Conservation (phyloP, 75 land plant genomes). For the Gnetum montanum region DNA sequence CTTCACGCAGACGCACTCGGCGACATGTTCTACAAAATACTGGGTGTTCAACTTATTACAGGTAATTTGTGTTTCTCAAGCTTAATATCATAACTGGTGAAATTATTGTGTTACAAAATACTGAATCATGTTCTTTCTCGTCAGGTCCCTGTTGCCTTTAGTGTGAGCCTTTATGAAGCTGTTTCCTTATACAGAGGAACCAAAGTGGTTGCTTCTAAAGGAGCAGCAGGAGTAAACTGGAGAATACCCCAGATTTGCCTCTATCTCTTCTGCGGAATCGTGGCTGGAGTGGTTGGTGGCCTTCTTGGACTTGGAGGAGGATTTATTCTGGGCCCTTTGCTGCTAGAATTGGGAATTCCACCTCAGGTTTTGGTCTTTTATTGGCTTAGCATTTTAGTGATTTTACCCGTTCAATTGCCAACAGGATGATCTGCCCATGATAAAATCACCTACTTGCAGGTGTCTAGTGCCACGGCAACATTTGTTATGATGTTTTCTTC, state of each 20-base stretch:
- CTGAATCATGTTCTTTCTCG: too few relatives aligned
- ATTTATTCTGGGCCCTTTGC: slow-evolving; percentile 53
- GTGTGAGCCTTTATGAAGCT: slow-evolving; percentile 35
- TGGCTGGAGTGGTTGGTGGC: slow-evolving; percentile 62
- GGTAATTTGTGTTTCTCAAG: slow-evolving; percentile 20
- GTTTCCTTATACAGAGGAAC: slow-evolving; percentile 35
- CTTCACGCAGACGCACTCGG: slow-evolving; percentile 19
- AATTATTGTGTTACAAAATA: too few relatives aligned
- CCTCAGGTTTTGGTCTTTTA: slow-evolving; percentile 36
- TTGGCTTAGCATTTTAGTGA: neutral
- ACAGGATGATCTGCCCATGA: neutral
- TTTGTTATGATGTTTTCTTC: slow-evolving; percentile 65
- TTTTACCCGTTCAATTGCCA: neutral
- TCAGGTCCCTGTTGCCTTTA: slow-evolving; percentile 48
- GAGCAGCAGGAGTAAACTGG: slow-evolving; percentile 17
- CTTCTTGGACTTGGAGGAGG: slow-evolving; percentile 61
- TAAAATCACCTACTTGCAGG: too few relatives aligned
- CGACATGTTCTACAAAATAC: slow-evolving; percentile 34
- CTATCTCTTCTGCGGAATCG: slow-evolving; percentile 28
- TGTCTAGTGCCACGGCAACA: slow-evolving; percentile 60
- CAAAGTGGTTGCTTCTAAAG: slow-evolving; percentile 32
- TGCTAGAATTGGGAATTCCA: slow-evolving; percentile 53
- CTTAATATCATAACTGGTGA: too few relatives aligned
- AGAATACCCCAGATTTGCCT: slow-evolving; percentile 29
- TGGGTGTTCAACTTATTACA: slow-evolving; percentile 49